Evolutionary conservation across 2,329 filamentous ascomycete genomes (phyloP), one percentile per base, ranked within the genome.

Genomic region (Epicoccum sorghinum): DNA sequence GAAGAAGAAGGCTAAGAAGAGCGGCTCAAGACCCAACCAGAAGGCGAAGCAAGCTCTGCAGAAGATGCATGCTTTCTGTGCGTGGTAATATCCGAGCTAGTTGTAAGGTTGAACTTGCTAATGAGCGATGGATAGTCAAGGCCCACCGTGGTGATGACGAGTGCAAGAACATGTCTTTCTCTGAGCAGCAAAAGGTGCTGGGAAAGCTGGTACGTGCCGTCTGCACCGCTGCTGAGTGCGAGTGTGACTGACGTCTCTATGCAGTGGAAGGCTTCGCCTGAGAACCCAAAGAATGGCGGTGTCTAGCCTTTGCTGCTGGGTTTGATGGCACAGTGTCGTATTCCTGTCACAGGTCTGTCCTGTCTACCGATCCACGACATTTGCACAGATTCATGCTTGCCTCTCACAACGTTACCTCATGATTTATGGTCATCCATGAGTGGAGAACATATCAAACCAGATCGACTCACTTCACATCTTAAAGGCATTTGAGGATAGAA

Each of bases 31-130:
- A 57, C 65, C 61, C 40, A 54, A 12, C 29, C 48, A 57, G 30
- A 71, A 70, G 12, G 65, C 70, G 3, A 65, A 55, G 40, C 59
- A 47, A 10, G 66, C 68, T n/a, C 70, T 74, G 67, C 58, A 61
- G 38, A 68, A 66, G 59, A 74, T 75, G 71, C 71, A 74, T 52
- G 65, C 62, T 27, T 75, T 61, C 61, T 73, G 72, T 74, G 52
- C 62, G 72, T 71, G 18, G 12, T 12, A 40, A 41, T 38, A 18
- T 18, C 13, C 32, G 13, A n/a, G 29, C 6, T 33, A 18, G 4
- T 5, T 6, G 4, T 12, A 8, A 30, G n/a, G 12, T 9, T 8
- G 3, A 4, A 9, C 27, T n/a, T 22, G 45, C 65, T 69, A 45
- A 69, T 47, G 25, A 29, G 35, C 38, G 37, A 43, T 27, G 24